phyloP scores from a whole-genome alignment of 768 basidiomycete genomes.

The Mycena vitilis region DNA sequence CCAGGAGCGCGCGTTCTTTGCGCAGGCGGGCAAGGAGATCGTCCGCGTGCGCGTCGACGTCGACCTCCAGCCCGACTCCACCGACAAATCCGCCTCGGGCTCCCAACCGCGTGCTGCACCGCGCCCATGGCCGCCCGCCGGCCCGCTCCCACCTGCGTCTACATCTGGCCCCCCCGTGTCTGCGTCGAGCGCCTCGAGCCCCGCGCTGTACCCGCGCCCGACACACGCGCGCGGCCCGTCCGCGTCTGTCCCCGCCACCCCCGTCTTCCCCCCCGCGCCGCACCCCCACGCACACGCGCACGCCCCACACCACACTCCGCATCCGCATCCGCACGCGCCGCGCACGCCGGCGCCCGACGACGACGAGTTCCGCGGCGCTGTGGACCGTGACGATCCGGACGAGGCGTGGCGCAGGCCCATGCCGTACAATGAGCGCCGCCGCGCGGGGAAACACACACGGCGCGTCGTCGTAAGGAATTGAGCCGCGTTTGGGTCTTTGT shows the following conservation, averaged over 20 bases:
- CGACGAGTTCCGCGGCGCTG: slow-evolving; percentile 50
- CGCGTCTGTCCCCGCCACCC: slow-evolving; percentile 11
- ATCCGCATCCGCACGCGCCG: slow-evolving; percentile 21
- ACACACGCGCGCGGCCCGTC: slow-evolving; percentile 9
- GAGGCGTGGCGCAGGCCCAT: slow-evolving; percentile 80
- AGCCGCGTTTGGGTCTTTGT: background rate
- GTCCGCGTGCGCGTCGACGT: slow-evolving; percentile 80
- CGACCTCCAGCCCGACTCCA: slow-evolving; percentile 46
- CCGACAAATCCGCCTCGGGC: background rate
- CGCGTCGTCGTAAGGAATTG: slow-evolving; percentile 66
- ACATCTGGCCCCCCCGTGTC: background rate
- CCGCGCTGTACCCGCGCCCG: slow-evolving; percentile 8
- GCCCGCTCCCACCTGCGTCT: background rate
- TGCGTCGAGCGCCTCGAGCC: background rate
- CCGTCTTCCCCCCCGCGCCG: slow-evolving; percentile 23
- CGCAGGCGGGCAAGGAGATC: slow-evolving; percentile 81
- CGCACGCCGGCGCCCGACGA: background rate
- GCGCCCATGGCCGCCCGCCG: background rate
- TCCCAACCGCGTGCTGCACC: background rate
- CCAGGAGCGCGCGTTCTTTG: slow-evolving; percentile 86
- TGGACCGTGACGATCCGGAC: slow-evolving; percentile 60
- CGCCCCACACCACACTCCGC: slow-evolving; percentile 42
- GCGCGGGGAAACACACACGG: slow-evolving; percentile 84
- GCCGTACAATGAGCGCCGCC: slow-evolving; percentile 77
- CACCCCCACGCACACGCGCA: slow-evolving; percentile 44